These are phyloP conservation scores for Colletotrichum sp. DNA, from an alignment of 2,329 filamentous ascomycete species.

Conservation along the genomic window DNA sequence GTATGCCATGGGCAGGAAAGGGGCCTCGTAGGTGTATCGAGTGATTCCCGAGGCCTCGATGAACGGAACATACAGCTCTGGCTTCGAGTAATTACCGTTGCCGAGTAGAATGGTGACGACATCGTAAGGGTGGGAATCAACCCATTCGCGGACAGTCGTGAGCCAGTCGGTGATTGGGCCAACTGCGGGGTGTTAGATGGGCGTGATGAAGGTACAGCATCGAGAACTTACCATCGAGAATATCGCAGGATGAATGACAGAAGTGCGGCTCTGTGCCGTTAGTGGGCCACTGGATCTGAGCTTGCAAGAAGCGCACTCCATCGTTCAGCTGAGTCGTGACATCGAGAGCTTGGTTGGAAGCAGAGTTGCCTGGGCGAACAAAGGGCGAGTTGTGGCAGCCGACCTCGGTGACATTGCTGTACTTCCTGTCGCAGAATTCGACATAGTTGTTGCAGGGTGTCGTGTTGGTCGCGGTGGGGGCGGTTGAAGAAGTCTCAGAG, in stretches of 20 bases:
- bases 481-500: slow-evolving; percentile 44
- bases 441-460: slow-evolving; percentile 80
- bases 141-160: slow-evolving; percentile 72
- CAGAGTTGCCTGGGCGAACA: slow-evolving; percentile 70
- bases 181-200: slow-evolving; percentile 38
- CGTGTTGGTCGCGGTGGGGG: slow-evolving; percentile 67
- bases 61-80: slow-evolving; percentile 68
- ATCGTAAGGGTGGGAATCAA: slow-evolving; percentile 79
- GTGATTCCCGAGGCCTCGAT: slow-evolving; percentile 76
- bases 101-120: slow-evolving; percentile 87
- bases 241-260: slow-evolving; percentile 84
- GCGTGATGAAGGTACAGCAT: background rate
- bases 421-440: slow-evolving; percentile 78
- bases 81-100: slow-evolving; percentile 77
- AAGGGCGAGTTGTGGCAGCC: slow-evolving; percentile 86
- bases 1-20: slow-evolving; percentile 71
- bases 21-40: slow-evolving; percentile 76
- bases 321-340: slow-evolving; percentile 79
- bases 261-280: slow-evolving; percentile 67
- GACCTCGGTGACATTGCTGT: slow-evolving; percentile 82
- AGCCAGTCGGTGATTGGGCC: slow-evolving; percentile 81
- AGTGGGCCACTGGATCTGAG: slow-evolving; percentile 64
- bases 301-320: slow-evolving; percentile 70
- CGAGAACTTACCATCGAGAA: slow-evolving; percentile 63
- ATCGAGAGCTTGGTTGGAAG: slow-evolving; percentile 74